Base-by-base conservation (phyloP, 805 yeast species). In the Wickerhamomyces bisporus region DNA sequence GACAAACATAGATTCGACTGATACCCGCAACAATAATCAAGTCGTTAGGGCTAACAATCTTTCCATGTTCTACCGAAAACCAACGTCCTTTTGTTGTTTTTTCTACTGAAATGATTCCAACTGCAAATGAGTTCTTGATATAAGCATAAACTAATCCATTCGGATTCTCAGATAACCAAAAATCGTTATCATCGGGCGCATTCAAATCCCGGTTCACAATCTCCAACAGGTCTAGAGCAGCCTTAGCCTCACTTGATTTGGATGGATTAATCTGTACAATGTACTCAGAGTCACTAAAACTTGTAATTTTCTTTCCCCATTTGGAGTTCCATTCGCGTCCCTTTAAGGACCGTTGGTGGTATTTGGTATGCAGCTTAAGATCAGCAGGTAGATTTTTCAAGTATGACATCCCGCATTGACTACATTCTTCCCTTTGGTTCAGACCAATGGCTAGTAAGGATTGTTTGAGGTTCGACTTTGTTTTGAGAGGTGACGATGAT, bases 21-120 rank as follows among this genome's bases (percentile, higher is more conserved):
- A 73, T 67, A 0, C 80, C 80, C 11, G 75, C 61, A 17, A 64
- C 44, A 13, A 64, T 53, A 0, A 47, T 48, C 21, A 78, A 62
- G 4, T 51, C 48, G 35, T 67, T 73, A 6, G 64, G 53, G 3
- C 76, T 75, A 0, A 81, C 81, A 0, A 71, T 55, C 28, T 57
- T 47, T 4, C 77, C 79, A 3, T 74, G 68, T 3, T 69, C 71
- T 37, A 66, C 55, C 0, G 78, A 60, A 76, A 80, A 74, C 89
- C 89, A 81, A 26, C 71, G 57, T 0, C 81, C 75, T 28, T 63
- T 61, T 4, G 27, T 40, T 1, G 68, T 58, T 24, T 66, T 60
- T 34, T 79, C 85, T 2, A 78, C 67, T 2, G 79, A 70, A 8
- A 79, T 65, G 2, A 79, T 49, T 0, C 83, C 88, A 2, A 82